phyloP scores from a whole-genome alignment of 805 yeast species.

The Nakazawaea ernobii region DNA sequence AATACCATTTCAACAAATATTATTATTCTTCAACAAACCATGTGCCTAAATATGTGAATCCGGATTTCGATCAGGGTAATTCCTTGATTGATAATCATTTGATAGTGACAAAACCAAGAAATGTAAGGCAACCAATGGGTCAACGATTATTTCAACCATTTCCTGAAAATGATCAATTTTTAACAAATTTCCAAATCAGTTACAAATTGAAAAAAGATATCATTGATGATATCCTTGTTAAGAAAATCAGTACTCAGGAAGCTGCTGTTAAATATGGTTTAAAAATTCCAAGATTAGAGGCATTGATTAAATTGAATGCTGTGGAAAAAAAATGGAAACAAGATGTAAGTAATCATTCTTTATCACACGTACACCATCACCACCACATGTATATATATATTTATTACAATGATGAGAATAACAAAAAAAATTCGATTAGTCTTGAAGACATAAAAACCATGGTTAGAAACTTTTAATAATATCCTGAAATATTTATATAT shows the following conservation, averaged over 20 bases:
- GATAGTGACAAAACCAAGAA: slow-evolving; percentile 14
- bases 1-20: slow-evolving; percentile 71
- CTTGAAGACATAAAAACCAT: slow-evolving; percentile 57
- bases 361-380: too few species aligned
- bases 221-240: slow-evolving; percentile 45
- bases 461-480: slow-evolving; percentile 37
- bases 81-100: slow-evolving; percentile 16
- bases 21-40: slow-evolving; percentile 62
- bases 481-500: not conserved
- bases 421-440: slow-evolving; percentile 58
- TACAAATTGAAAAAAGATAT: slow-evolving; percentile 56
- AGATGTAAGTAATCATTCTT: slow-evolving; percentile 42
- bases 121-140: slow-evolving; percentile 10
- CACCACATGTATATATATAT: not conserved
- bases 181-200: slow-evolving; percentile 58
- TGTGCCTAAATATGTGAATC: slow-evolving; percentile 65
- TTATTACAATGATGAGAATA: slow-evolving; percentile 38
- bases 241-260: slow-evolving; percentile 57
- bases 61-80: slow-evolving; percentile 41
- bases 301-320: slow-evolving; percentile 62
- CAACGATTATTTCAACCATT: slow-evolving; percentile 61
- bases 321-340: slow-evolving; percentile 60
- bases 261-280: slow-evolving; percentile 76
- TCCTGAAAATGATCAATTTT: slow-evolving; percentile 66
- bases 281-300: slow-evolving; percentile 83